phyloP scores from a whole-genome alignment of 169 alveolate species.

The Perkinsus olseni region DNA sequence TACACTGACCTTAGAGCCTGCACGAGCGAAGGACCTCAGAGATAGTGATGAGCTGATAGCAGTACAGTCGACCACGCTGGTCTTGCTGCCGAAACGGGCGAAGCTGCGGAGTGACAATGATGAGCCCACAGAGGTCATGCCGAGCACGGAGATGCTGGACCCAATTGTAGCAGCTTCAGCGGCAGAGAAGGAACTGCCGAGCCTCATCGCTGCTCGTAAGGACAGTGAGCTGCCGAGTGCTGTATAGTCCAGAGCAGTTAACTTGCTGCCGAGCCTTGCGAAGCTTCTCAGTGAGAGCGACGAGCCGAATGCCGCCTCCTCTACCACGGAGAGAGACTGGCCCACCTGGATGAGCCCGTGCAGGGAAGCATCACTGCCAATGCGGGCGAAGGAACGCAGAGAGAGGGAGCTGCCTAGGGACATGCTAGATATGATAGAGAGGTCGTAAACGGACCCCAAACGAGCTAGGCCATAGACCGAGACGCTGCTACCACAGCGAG shows the following conservation, averaged over 20 bases:
- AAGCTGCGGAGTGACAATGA: background rate
- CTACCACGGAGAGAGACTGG: background rate
- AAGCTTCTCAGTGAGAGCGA: background rate
- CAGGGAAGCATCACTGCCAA: background rate
- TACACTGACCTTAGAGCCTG: background rate
- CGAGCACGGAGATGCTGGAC: background rate
- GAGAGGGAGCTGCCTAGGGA: background rate
- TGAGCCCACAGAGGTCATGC: background rate
- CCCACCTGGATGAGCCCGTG: background rate
- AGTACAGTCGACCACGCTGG: background rate
- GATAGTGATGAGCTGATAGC: background rate
- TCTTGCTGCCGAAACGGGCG: background rate
- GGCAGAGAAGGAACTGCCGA: background rate
- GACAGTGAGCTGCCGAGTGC: background rate
- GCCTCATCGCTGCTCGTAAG: background rate
- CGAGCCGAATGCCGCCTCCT: background rate
- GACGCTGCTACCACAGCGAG: background rate
- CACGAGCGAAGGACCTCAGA: background rate
- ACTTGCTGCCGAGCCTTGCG: background rate
- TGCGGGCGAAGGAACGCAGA: background rate
- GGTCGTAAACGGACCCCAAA: background rate
- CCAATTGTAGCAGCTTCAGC: background rate
- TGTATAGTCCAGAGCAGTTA: background rate
- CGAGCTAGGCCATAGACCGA: background rate
- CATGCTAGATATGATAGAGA: background rate